Evolutionary conservation across 2,329 filamentous ascomycete genomes (phyloP).

Genomic region (Colletotrichum siamense): DNA sequence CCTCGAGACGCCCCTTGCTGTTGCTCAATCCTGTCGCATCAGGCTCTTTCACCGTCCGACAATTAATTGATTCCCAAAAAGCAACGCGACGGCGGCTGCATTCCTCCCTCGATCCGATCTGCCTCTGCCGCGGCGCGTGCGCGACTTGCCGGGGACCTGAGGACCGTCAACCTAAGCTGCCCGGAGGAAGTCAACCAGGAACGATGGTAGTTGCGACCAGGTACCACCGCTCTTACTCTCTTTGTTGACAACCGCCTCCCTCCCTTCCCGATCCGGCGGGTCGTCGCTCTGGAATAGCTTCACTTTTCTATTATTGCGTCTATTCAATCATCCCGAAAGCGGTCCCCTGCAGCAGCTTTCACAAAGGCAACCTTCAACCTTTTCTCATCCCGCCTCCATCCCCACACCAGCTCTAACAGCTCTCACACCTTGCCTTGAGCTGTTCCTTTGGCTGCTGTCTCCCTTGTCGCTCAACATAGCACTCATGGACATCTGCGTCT

Average conservation of each 20-base stretch:
- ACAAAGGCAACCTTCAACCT: background rate
- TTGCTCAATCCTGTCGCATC: background rate
- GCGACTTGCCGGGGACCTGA: slow-evolving; percentile 11
- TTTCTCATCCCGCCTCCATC: background rate
- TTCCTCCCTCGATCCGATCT: background rate
- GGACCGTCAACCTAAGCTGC: background rate
- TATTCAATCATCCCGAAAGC: background rate
- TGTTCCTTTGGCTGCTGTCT: background rate
- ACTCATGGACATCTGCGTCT: slow-evolving; percentile 6
- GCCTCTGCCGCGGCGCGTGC: slow-evolving; percentile 4
- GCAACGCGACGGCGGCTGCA: background rate
- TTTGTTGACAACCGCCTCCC: slow-evolving; percentile 21
- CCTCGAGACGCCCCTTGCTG: slow-evolving; percentile 1
- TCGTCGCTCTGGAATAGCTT: slow-evolving; percentile 19
- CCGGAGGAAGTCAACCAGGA: background rate
- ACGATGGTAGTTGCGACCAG: slow-evolving; percentile 20
- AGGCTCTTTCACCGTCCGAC: background rate
- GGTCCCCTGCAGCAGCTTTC: background rate
- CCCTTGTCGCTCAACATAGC: slow-evolving; percentile 15
- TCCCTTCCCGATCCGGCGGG: slow-evolving; percentile 21
- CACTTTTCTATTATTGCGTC: background rate
- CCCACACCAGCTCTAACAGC: background rate
- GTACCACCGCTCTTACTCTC: slow-evolving; percentile 11
- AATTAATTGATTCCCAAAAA: background rate
- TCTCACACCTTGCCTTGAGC: background rate